Conservation (phyloP, 768 basidiomycete species). For the Gelatoporia subvermispora region DNA sequence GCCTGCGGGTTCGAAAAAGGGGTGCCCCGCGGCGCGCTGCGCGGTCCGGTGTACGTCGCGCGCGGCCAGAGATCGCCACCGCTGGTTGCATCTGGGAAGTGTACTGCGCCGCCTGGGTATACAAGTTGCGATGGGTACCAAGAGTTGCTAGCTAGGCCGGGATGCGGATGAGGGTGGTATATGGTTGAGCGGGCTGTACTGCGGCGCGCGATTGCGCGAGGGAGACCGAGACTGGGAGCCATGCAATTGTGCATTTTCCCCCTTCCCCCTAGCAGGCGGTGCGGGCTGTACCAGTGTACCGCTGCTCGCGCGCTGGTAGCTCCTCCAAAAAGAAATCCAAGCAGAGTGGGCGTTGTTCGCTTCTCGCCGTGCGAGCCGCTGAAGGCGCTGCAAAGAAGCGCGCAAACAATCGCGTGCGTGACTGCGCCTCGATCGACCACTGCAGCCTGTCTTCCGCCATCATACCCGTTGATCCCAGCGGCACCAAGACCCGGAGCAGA, state of each 20-base stretch:
- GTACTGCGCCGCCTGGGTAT: conserved; percentile 1
- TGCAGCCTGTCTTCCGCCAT: too few relatives aligned
- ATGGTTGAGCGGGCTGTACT: background rate
- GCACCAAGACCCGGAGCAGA: too few relatives aligned
- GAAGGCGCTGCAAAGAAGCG: too few relatives aligned
- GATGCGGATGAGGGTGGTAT: background rate
- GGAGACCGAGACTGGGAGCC: background rate
- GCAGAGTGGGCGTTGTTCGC: too few relatives aligned
- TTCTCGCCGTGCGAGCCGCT: too few relatives aligned
- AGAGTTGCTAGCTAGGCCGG: conserved; percentile 2
- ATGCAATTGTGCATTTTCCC: background rate
- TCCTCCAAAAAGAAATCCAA: too few relatives aligned
- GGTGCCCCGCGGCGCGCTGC: conserved; percentile 9
- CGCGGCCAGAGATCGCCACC: background rate
- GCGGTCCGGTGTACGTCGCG: conserved; percentile 4
- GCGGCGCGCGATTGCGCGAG: background rate
- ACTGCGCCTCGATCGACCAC: too few relatives aligned
- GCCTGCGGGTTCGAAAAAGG: background rate
- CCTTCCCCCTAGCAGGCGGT: too few relatives aligned
- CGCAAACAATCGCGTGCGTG: too few relatives aligned
- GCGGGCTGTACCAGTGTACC: too few relatives aligned
- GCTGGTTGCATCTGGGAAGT: background rate
- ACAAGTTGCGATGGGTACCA: conserved; percentile 11
- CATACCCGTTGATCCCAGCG: too few relatives aligned
- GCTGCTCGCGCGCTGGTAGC: too few relatives aligned